Conservation (phyloP, 306 rosid species). For the Malus asiatica region DNA sequence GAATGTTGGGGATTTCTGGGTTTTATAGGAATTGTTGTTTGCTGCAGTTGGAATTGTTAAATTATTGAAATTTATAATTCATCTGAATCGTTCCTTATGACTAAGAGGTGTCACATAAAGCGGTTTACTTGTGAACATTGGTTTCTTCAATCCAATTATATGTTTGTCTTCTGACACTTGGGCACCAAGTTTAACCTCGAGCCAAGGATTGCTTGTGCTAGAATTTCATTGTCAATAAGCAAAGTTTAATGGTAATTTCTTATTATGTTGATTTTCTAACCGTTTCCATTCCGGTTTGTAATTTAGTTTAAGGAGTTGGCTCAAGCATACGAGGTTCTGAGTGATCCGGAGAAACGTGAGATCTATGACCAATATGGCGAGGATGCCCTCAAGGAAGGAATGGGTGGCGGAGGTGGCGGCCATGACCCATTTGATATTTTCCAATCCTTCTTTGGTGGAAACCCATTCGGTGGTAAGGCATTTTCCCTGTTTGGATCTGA, state of each 20-base stretch:
- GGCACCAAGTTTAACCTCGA: no score
- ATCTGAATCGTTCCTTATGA: no score
- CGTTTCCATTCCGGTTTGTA: not conserved
- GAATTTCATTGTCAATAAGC: not conserved
- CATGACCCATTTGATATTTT: slow-evolving; percentile 94
- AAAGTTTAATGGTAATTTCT: not conserved
- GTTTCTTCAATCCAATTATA: not conserved
- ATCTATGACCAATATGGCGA: slow-evolving; percentile 88
- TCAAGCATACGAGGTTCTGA: slow-evolving; percentile 87
- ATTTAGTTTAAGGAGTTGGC: slow-evolving; percentile 84
- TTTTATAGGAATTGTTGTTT: not conserved
- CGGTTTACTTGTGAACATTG: not conserved
- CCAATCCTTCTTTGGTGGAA: slow-evolving; percentile 86
- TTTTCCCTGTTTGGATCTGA: not conserved
- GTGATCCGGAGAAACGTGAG: slow-evolving; percentile 95
- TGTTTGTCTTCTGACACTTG: not conserved
- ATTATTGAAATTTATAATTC: not conserved
- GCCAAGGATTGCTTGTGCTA: not conserved
- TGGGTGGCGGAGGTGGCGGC: slow-evolving; percentile 91
- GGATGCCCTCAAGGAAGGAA: slow-evolving; percentile 97
- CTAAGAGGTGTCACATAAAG: not conserved
- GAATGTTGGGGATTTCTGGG: not conserved
- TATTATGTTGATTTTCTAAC: not conserved
- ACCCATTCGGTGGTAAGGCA: slow-evolving; percentile 67
- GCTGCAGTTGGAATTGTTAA: not conserved